Evolutionary conservation across 768 basidiomycete genomes (phyloP), one percentile per base, ranked within the genome.

Genomic region (Mycena chlorophos): DNA sequence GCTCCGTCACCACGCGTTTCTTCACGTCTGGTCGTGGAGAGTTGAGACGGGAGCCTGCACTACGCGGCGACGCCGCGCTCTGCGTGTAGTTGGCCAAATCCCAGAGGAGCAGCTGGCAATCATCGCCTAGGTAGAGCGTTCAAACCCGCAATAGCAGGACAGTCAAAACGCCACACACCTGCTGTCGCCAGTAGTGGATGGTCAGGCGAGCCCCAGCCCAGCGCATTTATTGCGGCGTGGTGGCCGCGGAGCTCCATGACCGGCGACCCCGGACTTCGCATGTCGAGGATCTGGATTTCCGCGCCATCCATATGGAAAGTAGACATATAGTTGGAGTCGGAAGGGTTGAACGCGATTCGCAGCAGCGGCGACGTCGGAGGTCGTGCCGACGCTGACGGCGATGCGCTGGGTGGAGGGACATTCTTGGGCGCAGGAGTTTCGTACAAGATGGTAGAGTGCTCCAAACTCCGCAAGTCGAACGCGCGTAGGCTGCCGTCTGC

Each of bases 381-480:
- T 5, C 89, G 83, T 10, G 85, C 82, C 19, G 81, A 76, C 4
- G 82, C 63, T 8, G 86, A 82, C 13, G 83, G 75, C 8, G 87
- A 84, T 8, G 79, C 68, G 10, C 85, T 67, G 0, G 83, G 81
- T 25, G 84, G 78, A 3, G 84, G 79, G 2, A 82, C 74, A 62
- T 84, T 84, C 70, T 91, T 90, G 0, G 91, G 89, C 3, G 87
- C 82, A 2, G 89, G 88, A 0, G 89, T 91, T 75, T 99, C 97
- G 71, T 98, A 99, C 37, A 98, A 80, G 65, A 99, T 99, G 12
- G 97, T 99, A 13, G 94, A 97, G 72, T 98, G 97, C 69, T 99
- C 97, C 42, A 99, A 81, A 63, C 91, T 92, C 47, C 97, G 87
- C 53, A 99, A 78, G 71, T 99, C 97, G 71, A 98, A 99, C 13